phyloP scores from a whole-genome alignment of 2,329 filamentous ascomycete genomes.

The Exophiala xenobiotica region DNA sequence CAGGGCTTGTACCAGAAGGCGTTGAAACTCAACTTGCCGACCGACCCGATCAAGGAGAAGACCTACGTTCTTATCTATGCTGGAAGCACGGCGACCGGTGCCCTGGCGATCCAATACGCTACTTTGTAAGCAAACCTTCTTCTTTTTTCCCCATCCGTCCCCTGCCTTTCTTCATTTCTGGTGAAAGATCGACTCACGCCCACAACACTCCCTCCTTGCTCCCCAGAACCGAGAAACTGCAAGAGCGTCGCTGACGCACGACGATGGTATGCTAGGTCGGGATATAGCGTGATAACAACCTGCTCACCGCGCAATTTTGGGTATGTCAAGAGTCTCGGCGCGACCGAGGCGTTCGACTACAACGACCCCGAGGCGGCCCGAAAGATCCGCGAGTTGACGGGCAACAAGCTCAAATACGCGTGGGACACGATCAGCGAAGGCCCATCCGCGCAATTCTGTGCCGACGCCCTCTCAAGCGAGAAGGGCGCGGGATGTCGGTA shows the following conservation, averaged over 20 bases:
- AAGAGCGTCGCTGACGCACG: slow-evolving; percentile 5
- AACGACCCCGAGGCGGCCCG: slow-evolving; percentile 35
- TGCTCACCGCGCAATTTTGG: slow-evolving; percentile 46
- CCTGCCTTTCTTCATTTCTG: slow-evolving; percentile 28
- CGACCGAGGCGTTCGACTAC: slow-evolving; percentile 48
- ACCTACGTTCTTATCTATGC: slow-evolving; percentile 45
- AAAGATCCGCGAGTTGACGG: slow-evolving; percentile 35
- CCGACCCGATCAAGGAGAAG: slow-evolving; percentile 26
- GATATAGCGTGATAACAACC: slow-evolving; percentile 44
- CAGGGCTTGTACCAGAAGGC: slow-evolving; percentile 26
- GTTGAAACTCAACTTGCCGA: slow-evolving; percentile 30
- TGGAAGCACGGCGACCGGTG: slow-evolving; percentile 45
- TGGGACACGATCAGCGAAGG: slow-evolving; percentile 40
- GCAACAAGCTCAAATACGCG: slow-evolving; percentile 40
- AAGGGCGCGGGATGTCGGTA: slow-evolving; percentile 36
- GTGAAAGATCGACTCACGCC: too few species aligned
- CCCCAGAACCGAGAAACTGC: too few species aligned
- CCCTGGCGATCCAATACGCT: slow-evolving; percentile 45
- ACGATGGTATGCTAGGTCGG: slow-evolving; percentile 29
- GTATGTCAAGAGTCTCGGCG: slow-evolving; percentile 46
- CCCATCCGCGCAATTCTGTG: slow-evolving; percentile 35
- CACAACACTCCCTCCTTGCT: slow-evolving; percentile 8
- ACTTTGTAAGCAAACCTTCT: slow-evolving; percentile 30
- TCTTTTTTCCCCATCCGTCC: too few species aligned
- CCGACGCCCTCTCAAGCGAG: slow-evolving; percentile 36